Conservation (phyloP, 495 filamentous ascomycete genomes). For the Xylaria palmicola region DNA sequence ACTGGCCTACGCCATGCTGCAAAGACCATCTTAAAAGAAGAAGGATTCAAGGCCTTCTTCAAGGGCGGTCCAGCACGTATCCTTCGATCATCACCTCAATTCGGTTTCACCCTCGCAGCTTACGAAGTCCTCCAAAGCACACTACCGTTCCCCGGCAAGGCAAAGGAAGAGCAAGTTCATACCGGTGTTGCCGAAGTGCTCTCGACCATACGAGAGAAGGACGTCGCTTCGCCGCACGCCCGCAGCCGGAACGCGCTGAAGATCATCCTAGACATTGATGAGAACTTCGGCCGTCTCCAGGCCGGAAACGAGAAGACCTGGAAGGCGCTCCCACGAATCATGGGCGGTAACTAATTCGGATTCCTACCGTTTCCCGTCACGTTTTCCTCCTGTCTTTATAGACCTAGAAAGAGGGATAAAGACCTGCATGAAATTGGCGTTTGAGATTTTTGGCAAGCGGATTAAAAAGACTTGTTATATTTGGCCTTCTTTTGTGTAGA, state of each 20-base stretch:
- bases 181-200: slow-evolving; percentile 38
- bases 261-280: slow-evolving; percentile 90
- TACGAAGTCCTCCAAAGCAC: slow-evolving; percentile 88
- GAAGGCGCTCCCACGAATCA: slow-evolving; percentile 45
- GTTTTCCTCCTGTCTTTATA: slow-evolving; percentile 19
- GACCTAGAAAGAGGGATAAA: slow-evolving; percentile 16
- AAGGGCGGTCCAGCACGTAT: slow-evolving; percentile 96
- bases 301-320: slow-evolving; percentile 55
- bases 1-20: slow-evolving; percentile 86
- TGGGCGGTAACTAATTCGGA: slow-evolving; percentile 30
- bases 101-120: slow-evolving; percentile 92
- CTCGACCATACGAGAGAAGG: slow-evolving; percentile 49
- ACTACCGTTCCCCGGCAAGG: slow-evolving; percentile 74
- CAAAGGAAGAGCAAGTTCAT: slow-evolving; percentile 39
- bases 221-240: slow-evolving; percentile 71
- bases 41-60: slow-evolving; percentile 95
- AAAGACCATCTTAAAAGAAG: slow-evolving; percentile 76
- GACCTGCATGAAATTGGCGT: slow-evolving; percentile 31
- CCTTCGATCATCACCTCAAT: slow-evolving; percentile 89
- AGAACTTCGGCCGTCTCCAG: slow-evolving; percentile 75
- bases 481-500: slow-evolving; percentile 14
- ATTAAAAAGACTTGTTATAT: slow-evolving; percentile 7
- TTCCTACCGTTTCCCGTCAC: slow-evolving; percentile 13
- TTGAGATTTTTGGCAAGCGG: slow-evolving; percentile 24
- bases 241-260: slow-evolving; percentile 93